Conservation (phyloP, 2,329 filamentous ascomycete genomes). For the Trichoderma sp. region DNA sequence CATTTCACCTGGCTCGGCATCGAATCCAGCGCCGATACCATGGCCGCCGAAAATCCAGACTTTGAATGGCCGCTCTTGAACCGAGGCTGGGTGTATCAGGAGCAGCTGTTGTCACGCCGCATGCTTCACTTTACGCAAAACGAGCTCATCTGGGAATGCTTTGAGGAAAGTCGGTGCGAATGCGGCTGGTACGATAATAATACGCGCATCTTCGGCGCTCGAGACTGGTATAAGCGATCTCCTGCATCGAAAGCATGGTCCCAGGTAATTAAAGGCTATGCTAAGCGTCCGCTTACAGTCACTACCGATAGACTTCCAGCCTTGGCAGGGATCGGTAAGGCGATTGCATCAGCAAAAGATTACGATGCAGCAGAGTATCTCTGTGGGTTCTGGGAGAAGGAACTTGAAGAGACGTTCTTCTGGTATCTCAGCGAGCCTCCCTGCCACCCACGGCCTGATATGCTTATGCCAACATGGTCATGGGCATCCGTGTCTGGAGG, state of each 20-base stretch:
- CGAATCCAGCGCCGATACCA: not conserved
- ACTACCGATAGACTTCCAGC: conserved; percentile 19
- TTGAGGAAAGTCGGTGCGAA: conserved; percentile 18
- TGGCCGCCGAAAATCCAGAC: not conserved
- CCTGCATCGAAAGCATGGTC: not conserved
- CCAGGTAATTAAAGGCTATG: conserved; percentile 15
- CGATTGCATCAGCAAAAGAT: not conserved
- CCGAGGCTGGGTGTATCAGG: conserved; percentile 27
- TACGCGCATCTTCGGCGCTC: too few species aligned
- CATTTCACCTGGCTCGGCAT: conserved; percentile 19
- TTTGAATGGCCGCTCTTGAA: conserved; percentile 9
- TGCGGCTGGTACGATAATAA: conserved; percentile 17
- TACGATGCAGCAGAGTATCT: conserved; percentile 9
- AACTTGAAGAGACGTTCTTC: conserved; percentile 19
- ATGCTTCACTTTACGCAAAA: conserved; percentile 24
- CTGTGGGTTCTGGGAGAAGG: conserved; percentile 20
- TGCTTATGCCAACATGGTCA: conserved; percentile 19
- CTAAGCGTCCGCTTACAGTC: conserved; percentile 17
- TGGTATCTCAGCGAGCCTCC: conserved; percentile 14
- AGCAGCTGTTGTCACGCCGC: conserved; percentile 24
- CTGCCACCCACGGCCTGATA: not conserved
- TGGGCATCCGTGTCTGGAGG: conserved; percentile 22
- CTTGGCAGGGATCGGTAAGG: conserved; percentile 20
- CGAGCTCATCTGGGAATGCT: conserved; percentile 25
- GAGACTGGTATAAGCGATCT: not conserved